Base-by-base conservation (phyloP, 805 yeast species). In the Kuraishia floccosa region DNA sequence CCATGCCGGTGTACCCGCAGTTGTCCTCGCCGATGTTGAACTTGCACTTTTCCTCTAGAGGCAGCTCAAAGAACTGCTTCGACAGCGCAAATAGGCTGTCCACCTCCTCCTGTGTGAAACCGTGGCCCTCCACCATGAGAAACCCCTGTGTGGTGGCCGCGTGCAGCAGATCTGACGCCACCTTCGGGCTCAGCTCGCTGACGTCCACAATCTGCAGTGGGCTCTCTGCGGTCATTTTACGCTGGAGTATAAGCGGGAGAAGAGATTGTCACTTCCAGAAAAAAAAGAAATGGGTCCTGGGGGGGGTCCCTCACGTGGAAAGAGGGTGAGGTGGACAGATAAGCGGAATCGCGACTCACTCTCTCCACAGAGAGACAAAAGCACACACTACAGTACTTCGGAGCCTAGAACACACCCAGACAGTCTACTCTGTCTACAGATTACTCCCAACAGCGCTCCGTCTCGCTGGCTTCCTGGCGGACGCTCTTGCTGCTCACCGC, bases 201-300 rank as follows among this genome's bases (percentile, higher is more conserved):
- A 80, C 63, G 41, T 80, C 85, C 19, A 80, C 65, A 5, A 72
- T 60, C 40, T 72, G 56, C 20, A 74, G 51, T 2, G 77, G 76
- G 39, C 68, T 71, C 25, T 49, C 50, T 6, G 20, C 13, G 3
- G 20, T n/a, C 28, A 26, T 26, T 11, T 17, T 26, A 13, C n/a
- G 25, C 13, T n/a, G 25, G 8, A 11, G 25, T 13, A 24, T 6
- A 24, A 24, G n/a, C 8, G 15, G 22, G 22, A n/a, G n/a, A n/a
- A n/a, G n/a, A n/a, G n/a, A n/a, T n/a, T n/a, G n/a, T n/a, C n/a
- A n/a, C n/a, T n/a, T n/a, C n/a, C n/a, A n/a, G n/a, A n/a, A n/a
- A n/a, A n/a, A n/a, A n/a, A n/a, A n/a, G n/a, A n/a, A n/a, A n/a
- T n/a, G n/a, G n/a, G n/a, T n/a, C n/a, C n/a, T n/a, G n/a, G n/a